These are phyloP conservation scores for Arabidopsis thaliana DNA, from an alignment of 345 rosid genomes.

Conservation along the genomic window DNA sequence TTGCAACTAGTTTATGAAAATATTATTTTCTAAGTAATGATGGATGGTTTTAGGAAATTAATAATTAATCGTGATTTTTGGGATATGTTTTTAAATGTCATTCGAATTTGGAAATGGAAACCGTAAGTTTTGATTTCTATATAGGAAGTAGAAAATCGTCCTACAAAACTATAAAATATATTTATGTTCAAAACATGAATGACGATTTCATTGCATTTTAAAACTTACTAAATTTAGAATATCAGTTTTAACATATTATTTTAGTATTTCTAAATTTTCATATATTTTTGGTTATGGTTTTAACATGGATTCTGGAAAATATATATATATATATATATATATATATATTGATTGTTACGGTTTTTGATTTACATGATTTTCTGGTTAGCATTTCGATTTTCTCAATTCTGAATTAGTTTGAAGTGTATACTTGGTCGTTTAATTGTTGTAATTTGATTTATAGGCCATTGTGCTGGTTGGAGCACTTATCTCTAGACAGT, in stretches of 20 bases:
- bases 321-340: neutral
- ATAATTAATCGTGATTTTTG: neutral
- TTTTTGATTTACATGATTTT: neutral
- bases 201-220: neutral
- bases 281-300: neutral
- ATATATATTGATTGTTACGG: neutral
- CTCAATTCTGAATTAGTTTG: neutral
- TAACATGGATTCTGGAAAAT: neutral
- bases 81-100: neutral
- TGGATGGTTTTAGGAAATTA: neutral
- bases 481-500: conserved; percentile 70
- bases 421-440: neutral
- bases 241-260: neutral
- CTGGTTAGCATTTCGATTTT: neutral
- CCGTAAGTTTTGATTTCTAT: neutral
- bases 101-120: conserved; percentile 1
- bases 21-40: neutral
- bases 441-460: conserved; percentile 15
- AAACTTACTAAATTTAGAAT: neutral
- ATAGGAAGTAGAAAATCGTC: neutral
- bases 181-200: neutral
- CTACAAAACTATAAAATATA: neutral
- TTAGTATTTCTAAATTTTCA: neutral
- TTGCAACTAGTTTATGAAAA: neutral
- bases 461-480: conserved; percentile 79